Conservation (phyloP, 495 filamentous ascomycete species). For the Penicillium longicatenatum region DNA sequence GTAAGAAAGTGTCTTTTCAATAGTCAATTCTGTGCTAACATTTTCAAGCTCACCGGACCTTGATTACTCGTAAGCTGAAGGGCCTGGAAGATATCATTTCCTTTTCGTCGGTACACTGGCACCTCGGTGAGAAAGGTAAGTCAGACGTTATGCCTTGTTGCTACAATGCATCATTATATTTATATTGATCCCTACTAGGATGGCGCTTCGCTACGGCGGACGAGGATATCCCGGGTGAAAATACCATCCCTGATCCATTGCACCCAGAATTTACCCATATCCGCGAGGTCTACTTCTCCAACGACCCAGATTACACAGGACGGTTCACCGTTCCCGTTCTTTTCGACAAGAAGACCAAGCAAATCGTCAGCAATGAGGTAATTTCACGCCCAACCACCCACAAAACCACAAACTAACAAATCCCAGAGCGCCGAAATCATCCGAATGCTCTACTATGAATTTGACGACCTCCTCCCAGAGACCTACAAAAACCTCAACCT, state of each 20-base stretch:
- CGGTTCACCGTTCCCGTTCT: slow-evolving; percentile 65
- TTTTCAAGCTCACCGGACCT: slow-evolving; percentile 60
- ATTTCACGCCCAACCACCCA: too few relatives aligned
- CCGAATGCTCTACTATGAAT: slow-evolving; percentile 73
- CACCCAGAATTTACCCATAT: slow-evolving; percentile 57
- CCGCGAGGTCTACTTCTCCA: slow-evolving; percentile 62
- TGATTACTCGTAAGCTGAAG: slow-evolving; percentile 68
- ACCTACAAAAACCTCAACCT: slow-evolving; percentile 62
- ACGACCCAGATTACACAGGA: slow-evolving; percentile 59
- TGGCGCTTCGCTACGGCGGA: slow-evolving; percentile 77
- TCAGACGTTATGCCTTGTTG: not conserved
- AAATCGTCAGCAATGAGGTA: slow-evolving; percentile 60
- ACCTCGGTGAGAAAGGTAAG: slow-evolving; percentile 61
- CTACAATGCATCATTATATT: not conserved
- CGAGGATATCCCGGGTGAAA: slow-evolving; percentile 63
- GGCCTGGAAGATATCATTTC: slow-evolving; percentile 66
- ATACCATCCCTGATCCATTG: slow-evolving; percentile 53
- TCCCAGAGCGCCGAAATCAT: slow-evolving; percentile 56
- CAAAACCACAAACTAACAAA: slow-evolving; percentile 1
- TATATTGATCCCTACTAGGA: slow-evolving; percentile 42
- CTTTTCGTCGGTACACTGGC: slow-evolving; percentile 70
- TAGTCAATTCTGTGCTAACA: slow-evolving; percentile 5
- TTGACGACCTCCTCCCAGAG: slow-evolving; percentile 66
- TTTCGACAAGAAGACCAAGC: slow-evolving; percentile 61
- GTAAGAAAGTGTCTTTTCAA: slow-evolving; percentile 32